Evolutionary conservation across 768 basidiomycete genomes (phyloP).

Genomic region (Mycena rosella): DNA sequence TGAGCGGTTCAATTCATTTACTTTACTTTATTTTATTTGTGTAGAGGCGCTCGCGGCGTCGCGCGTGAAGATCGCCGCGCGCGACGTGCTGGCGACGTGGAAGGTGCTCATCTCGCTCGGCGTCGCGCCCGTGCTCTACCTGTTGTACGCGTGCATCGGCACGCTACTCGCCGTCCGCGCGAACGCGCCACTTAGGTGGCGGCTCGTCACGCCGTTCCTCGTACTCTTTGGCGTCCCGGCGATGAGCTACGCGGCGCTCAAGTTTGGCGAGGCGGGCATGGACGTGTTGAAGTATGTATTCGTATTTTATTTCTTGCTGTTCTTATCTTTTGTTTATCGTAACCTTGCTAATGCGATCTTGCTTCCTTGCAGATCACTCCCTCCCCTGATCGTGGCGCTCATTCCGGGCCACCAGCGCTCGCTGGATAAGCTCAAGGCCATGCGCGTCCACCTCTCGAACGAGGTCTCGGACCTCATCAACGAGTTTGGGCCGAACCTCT

Average conservation of each 20-base stretch:
- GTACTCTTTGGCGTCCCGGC: constrained; percentile 83
- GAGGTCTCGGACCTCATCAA: constrained; percentile 89
- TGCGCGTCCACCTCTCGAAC: constrained; percentile 81
- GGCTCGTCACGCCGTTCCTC: constrained; percentile 81
- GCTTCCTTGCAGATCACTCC: constrained; percentile 76
- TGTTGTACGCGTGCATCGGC: constrained; percentile 85
- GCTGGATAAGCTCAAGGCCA: constrained; percentile 79
- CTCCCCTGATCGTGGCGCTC: constrained; percentile 88
- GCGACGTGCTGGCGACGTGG: constrained; percentile 98
- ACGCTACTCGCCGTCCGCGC: constrained; percentile 79
- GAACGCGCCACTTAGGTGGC: constrained; percentile 71
- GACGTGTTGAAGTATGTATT: constrained; percentile 72
- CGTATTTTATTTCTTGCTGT: background rate
- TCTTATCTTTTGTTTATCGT: too few relatives aligned
- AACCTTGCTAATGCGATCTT: too few relatives aligned
- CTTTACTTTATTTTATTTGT: background rate
- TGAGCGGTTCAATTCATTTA: background rate
- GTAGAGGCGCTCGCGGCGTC: constrained; percentile 96
- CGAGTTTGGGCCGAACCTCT: constrained; percentile 89
- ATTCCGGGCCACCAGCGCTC: constrained; percentile 90
- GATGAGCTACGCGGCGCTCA: constrained; percentile 93
- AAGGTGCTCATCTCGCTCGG: constrained; percentile 95
- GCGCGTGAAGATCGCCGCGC: constrained; percentile 93
- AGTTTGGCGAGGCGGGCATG: constrained; percentile 98
- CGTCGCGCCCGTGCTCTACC: constrained; percentile 89